A percentile compares a stretch with the other conserved stretches of the same genome.
These are phyloP conservation scores for Litchi chinensis DNA, from an alignment of 345 rosid genomes.

Conservation along the genomic window DNA sequence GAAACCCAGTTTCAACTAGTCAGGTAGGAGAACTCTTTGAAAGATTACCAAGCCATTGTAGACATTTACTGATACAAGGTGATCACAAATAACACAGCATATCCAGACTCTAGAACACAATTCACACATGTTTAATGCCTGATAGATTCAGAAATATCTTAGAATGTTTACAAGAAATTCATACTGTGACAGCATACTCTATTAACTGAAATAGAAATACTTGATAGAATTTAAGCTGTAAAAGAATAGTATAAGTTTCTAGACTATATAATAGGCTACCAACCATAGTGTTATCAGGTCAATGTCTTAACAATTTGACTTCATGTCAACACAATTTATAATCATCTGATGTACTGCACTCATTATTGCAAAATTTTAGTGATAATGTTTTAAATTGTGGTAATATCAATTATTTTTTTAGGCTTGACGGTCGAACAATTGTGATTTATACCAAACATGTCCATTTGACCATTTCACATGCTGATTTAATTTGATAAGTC, in stretches of 20 bases:
- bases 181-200: background rate
- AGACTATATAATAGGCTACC: background rate
- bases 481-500: background rate
- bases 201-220: background rate
- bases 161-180: background rate
- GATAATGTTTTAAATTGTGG: background rate
- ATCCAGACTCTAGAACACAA: background rate
- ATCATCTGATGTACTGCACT: background rate
- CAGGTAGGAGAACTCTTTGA: background rate
- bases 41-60: background rate
- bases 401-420: constrained; percentile 1
- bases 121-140: background rate
- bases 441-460: background rate
- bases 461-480: background rate
- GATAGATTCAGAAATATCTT: background rate
- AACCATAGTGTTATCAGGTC: background rate
- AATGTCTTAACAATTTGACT: background rate
- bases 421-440: constrained; percentile 2
- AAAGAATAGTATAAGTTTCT: background rate
- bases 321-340: background rate
- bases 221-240: background rate
- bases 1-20: constrained; percentile 1
- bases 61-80: background rate
- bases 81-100: background rate
- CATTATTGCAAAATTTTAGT: background rate